Conservation (phyloP, 305 asterid species). For the Ilex paraguariensis region DNA sequence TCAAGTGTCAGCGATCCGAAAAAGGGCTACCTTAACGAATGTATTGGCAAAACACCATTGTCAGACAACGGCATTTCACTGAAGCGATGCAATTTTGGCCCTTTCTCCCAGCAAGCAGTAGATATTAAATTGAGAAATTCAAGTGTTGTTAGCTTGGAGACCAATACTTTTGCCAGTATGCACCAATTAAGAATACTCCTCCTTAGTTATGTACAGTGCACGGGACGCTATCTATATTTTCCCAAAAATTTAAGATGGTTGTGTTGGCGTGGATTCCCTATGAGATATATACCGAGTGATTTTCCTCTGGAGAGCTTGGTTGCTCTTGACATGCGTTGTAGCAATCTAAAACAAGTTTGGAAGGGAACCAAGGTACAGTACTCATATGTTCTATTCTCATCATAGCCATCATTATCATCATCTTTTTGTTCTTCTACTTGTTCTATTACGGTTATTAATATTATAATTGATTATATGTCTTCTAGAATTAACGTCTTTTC, state of each 20-base stretch:
- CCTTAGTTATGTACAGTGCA: slow-evolving; percentile 9
- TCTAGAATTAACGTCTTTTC: not conserved
- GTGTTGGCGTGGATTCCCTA: slow-evolving; percentile 15
- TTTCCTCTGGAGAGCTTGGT: slow-evolving; percentile 13
- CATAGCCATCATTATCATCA: not conserved
- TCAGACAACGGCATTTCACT: not conserved
- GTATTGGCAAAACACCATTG: no score
- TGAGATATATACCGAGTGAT: slow-evolving; percentile 4
- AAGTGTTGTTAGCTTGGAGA: not conserved
- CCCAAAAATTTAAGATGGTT: slow-evolving; percentile 19
- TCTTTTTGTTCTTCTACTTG: not conserved
- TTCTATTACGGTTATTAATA: no score
- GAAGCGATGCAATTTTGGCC: not conserved
- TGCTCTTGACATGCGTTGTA: slow-evolving; percentile 15
- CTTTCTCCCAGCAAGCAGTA: not conserved
- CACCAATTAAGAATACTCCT: slow-evolving; percentile 15
- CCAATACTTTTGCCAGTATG: slow-evolving; percentile 18
- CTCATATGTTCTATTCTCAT: not conserved
- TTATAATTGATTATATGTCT: no score
- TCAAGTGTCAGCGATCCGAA: no score
- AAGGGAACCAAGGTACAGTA: slow-evolving; percentile 11
- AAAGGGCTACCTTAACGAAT: no score
- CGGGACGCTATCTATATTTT: slow-evolving; percentile 9
- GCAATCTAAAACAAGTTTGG: slow-evolving; percentile 10
- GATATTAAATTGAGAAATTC: not conserved